Evolutionary conservation across 495 filamentous ascomycete genomes (phyloP).

Genomic region (Rostrohypoxylon terebratum): DNA sequence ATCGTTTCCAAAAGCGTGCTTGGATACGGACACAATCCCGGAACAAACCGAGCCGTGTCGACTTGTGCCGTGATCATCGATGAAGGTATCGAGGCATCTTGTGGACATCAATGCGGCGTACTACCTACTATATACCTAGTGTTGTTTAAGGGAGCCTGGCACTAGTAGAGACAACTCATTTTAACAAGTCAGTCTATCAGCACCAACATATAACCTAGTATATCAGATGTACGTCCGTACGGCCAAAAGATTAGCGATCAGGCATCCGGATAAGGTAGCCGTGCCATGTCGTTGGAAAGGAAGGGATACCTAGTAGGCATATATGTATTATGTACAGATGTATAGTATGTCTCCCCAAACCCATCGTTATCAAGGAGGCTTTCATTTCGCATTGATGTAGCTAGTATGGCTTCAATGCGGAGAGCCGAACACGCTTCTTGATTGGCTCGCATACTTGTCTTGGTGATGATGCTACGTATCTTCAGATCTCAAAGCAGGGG

Average conservation of each 20-base stretch:
- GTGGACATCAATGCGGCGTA: conserved; percentile 1
- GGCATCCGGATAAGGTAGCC: conserved; percentile 19
- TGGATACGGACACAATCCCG: not conserved
- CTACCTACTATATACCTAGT: too few species aligned
- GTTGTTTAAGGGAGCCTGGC: conserved; percentile 6
- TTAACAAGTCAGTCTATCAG: conserved; percentile 2
- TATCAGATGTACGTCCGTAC: conserved; percentile 12
- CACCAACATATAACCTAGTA: conserved; percentile 12
- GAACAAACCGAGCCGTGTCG: conserved; percentile 13
- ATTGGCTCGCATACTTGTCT: conserved; percentile 40
- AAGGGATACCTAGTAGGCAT: conserved; percentile 9
- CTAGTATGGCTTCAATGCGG: conserved; percentile 38
- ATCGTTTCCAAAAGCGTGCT: conserved; percentile 3
- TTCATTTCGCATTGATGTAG: conserved; percentile 32
- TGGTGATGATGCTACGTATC: conserved; percentile 24
- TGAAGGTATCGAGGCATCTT: not conserved
- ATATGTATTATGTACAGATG: not conserved
- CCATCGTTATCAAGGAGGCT: conserved; percentile 12
- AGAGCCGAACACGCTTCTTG: conserved; percentile 21
- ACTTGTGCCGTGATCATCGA: not conserved
- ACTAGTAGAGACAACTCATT: conserved; percentile 5
- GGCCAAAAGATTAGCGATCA: conserved; percentile 10
- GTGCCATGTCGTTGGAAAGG: conserved; percentile 29
- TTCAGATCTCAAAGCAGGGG: conserved; percentile 38
- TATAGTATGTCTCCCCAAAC: conserved; percentile 3